Conservation (phyloP, 1,284 basidiomycete genomes). For the Apiotrichum laibachii region DNA sequence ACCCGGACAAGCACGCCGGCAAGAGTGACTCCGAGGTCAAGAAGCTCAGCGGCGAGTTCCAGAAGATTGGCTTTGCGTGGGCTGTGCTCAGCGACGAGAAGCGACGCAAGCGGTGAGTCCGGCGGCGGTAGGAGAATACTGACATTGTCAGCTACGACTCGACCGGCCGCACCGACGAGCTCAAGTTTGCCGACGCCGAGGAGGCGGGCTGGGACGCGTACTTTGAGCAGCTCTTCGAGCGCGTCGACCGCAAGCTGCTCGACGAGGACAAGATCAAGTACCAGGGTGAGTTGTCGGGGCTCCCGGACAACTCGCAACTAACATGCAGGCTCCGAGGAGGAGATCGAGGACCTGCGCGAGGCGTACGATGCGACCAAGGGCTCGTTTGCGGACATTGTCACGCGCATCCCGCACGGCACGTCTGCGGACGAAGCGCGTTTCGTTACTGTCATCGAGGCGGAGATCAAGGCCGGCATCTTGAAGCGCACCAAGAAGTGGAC, state of each 20-base stretch:
- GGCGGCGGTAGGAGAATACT: not conserved
- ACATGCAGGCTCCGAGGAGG: constrained; percentile 71
- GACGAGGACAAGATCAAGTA: constrained; percentile 89
- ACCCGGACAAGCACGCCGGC: constrained; percentile 81
- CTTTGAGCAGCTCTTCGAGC: constrained; percentile 82
- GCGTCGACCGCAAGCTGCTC: constrained; percentile 75
- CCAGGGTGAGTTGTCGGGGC: constrained; percentile 64
- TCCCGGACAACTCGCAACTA: too few relatives aligned
- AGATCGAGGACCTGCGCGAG: constrained; percentile 68
- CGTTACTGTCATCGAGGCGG: constrained; percentile 63
- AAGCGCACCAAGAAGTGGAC: constrained; percentile 65
- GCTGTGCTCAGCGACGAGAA: constrained; percentile 76
- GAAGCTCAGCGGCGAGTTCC: constrained; percentile 70
- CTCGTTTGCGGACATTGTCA: constrained; percentile 73
- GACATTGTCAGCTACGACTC: constrained; percentile 61
- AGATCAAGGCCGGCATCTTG: constrained; percentile 64
- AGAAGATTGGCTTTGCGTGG: constrained; percentile 87
- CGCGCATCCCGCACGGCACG: constrained; percentile 76
- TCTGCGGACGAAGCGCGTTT: constrained; percentile 79
- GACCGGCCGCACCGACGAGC: constrained; percentile 79
- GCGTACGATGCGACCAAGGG: constrained; percentile 70
- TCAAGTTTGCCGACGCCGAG: constrained; percentile 62
- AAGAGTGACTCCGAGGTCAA: constrained; percentile 62
- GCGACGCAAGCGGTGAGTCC: constrained; percentile 58
- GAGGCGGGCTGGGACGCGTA: constrained; percentile 90